Conservation (phyloP, 148 eudicot species). For the Rhododendron ovatum region DNA sequence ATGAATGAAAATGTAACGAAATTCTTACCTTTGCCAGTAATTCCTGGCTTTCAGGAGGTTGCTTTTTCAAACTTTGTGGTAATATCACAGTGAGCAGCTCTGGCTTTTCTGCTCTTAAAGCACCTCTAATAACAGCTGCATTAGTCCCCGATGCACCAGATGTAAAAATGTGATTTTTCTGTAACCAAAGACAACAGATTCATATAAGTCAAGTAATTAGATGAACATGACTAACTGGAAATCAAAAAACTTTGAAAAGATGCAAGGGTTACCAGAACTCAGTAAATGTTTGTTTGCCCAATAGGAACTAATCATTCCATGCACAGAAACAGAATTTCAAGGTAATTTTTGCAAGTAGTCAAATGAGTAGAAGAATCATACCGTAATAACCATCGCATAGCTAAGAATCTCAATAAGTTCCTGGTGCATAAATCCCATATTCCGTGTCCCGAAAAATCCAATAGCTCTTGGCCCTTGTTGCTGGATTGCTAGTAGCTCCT, state of each 20-base stretch:
- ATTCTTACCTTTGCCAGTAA: conserved; percentile 78
- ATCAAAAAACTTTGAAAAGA: background rate
- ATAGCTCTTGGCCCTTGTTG: conserved; percentile 96
- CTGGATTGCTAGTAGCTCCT: conserved; percentile 96
- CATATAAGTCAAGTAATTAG: background rate
- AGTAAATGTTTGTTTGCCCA: background rate
- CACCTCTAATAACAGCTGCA: conserved; percentile 99
- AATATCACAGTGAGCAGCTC: conserved; percentile 90
- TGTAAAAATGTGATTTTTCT: conserved; percentile 97
- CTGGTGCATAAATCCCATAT: conserved; percentile 99
- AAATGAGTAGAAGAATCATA: conserved; percentile 18
- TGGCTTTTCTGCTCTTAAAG: conserved; percentile 92
- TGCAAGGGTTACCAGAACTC: background rate
- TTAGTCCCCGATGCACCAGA: conserved; percentile 98
- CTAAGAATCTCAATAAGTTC: conserved; percentile 99
- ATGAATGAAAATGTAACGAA: background rate
- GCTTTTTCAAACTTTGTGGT: conserved; percentile 91
- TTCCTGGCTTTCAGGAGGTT: conserved; percentile 97
- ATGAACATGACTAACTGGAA: background rate
- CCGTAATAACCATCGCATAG: conserved; percentile 97
- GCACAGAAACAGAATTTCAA: background rate
- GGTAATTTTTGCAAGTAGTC: background rate
- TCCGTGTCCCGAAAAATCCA: conserved; percentile 96
- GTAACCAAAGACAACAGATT: conserved; percentile 12
- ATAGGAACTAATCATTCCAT: background rate